Conservation (phyloP, 305 asterid genomes). For the Fraxinus sp. region DNA sequence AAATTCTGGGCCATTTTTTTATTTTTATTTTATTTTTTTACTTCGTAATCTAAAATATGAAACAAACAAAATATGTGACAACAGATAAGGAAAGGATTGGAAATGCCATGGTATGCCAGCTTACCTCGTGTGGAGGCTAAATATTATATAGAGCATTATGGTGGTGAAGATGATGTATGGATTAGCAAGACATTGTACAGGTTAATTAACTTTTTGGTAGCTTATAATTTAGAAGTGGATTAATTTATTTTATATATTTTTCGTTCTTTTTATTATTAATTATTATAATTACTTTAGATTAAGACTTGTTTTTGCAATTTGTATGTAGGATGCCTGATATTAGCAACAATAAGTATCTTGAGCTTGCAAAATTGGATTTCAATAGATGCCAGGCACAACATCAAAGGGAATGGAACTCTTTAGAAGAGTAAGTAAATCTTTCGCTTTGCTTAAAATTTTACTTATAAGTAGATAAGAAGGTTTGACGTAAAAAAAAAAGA, state of each 20-base stretch:
- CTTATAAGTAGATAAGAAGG: neutral
- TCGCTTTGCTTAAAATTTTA: neutral
- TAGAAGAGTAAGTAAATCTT: slow-evolving; percentile 31
- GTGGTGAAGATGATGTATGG: slow-evolving; percentile 33
- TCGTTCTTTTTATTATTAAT: neutral
- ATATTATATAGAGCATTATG: slow-evolving; percentile 35
- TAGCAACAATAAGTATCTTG: slow-evolving; percentile 26
- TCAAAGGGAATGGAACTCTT: slow-evolving; percentile 36
- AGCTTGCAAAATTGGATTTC: slow-evolving; percentile 40
- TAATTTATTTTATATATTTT: neutral
- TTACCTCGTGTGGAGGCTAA: slow-evolving; percentile 36
- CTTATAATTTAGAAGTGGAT: neutral
- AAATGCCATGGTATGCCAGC: slow-evolving; percentile 40
- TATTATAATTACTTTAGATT: neutral
- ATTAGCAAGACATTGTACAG: slow-evolving; percentile 28
- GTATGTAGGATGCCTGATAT: slow-evolving; percentile 32
- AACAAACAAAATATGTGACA: neutral
- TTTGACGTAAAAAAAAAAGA: too few species aligned
- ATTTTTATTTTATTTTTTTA: neutral
- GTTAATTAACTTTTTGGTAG: neutral
- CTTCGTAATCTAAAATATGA: neutral
- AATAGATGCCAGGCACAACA: slow-evolving; percentile 39
- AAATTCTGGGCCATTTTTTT: too few species aligned
- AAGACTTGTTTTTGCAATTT: neutral
- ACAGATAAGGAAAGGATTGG: slow-evolving; percentile 32